A percentile compares a stretch with the other conserved stretches of the same genome.
Evolutionary conservation across 75 land plant species (phyloP).

Genomic region (Cryptomeria japonica): DNA sequence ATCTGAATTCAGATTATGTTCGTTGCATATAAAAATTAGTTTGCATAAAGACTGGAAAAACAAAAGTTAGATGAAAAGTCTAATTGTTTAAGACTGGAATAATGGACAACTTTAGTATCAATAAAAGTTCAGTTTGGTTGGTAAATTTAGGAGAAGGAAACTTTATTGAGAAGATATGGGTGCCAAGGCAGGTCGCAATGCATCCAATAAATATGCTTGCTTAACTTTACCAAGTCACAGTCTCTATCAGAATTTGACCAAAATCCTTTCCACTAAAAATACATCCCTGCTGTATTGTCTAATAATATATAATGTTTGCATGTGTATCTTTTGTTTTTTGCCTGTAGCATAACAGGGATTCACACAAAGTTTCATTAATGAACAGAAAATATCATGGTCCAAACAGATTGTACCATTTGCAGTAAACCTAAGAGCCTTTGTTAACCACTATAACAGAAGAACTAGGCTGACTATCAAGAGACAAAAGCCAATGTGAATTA

Average conservation of each 20-base stretch:
- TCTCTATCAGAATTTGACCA: neutral
- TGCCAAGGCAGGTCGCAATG: neutral
- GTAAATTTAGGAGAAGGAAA: no score
- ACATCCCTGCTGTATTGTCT: neutral
- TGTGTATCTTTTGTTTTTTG: neutral
- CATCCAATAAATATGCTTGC: neutral
- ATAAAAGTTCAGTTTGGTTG: neutral
- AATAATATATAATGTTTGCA: neutral
- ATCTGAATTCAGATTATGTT: no score
- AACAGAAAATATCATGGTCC: neutral
- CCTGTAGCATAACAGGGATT: neutral
- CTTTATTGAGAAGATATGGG: neutral
- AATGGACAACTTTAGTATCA: neutral
- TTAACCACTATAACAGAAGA: no score
- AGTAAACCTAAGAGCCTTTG: no score
- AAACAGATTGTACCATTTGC: neutral
- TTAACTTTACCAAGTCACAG: neutral
- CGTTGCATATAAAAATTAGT: neutral
- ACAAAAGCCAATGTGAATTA: no score
- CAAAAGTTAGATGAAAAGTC: neutral
- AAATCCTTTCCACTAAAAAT: neutral
- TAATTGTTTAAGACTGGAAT: neutral
- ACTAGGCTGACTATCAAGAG: no score
- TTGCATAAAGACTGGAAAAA: neutral
- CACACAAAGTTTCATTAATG: neutral